These are phyloP conservation scores for rapeseed (Brassica napus) DNA, from an alignment of 345 rosid species.

Conservation along the genomic window Da-Ae NC_063447.1:16086001-16086500, in stretches of 20 bases:
- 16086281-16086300: background rate
- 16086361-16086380: slow-evolving; percentile 69
- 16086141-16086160: slow-evolving; percentile 47
- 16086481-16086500: slow-evolving; percentile 8
- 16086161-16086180: slow-evolving; percentile 60
- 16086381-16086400: slow-evolving; percentile 63
- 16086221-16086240: slow-evolving; percentile 73
- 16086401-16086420: slow-evolving; percentile 73
- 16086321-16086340: slow-evolving; percentile 92
- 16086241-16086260: slow-evolving; percentile 58
- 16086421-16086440: slow-evolving; percentile 63
- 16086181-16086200: slow-evolving; percentile 45
- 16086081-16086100: slow-evolving; percentile 35
- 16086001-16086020: slow-evolving; percentile 74
- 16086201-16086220: slow-evolving; percentile 76
- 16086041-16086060: slow-evolving; percentile 53
- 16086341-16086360: slow-evolving; percentile 73
- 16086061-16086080: slow-evolving; percentile 77
- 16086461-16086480: slow-evolving; percentile 56
- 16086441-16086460: slow-evolving; percentile 57
- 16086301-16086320: slow-evolving; percentile 13
- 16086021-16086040: slow-evolving; percentile 67
- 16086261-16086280: slow-evolving; percentile 9
- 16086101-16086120: slow-evolving; percentile 13
- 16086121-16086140: slow-evolving; percentile 7